Evolutionary conservation across 768 basidiomycete species (phyloP).

Genomic region (Suillus luteus): DNA sequence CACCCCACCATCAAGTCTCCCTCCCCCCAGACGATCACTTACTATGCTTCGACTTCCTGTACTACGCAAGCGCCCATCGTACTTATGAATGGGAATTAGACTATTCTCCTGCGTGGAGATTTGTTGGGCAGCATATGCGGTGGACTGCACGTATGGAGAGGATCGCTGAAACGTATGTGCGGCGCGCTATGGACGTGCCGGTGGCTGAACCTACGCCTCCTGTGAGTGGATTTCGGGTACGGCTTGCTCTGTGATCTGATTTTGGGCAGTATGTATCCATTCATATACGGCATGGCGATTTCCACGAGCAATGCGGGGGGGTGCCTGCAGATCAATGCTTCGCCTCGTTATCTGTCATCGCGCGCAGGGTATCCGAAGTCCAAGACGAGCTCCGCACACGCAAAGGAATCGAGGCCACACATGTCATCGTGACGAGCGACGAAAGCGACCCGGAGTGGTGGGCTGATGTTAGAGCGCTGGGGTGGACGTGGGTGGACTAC

Average conservation of each 20-base stretch:
- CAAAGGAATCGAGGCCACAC: too few relatives aligned
- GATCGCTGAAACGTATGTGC: too few relatives aligned
- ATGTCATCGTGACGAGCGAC: too few relatives aligned
- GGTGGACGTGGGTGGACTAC: too few relatives aligned
- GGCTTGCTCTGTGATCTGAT: conserved; percentile 3
- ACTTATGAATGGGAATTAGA: conserved; percentile 27
- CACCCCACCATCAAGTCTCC: conserved; percentile 20
- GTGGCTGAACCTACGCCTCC: conserved; percentile 17
- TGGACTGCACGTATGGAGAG: too few relatives aligned
- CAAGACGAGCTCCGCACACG: too few relatives aligned
- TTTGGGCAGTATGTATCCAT: conserved; percentile 52
- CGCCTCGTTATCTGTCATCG: conserved; percentile 41
- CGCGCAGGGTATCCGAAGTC: too few relatives aligned
- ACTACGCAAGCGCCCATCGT: conserved; percentile 41
- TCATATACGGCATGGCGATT: conserved; percentile 60
- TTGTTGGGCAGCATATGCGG: too few relatives aligned
- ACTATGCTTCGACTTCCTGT: conserved; percentile 29
- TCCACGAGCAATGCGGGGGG: conserved; percentile 46
- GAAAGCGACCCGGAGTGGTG: too few relatives aligned
- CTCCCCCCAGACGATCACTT: conserved; percentile 26
- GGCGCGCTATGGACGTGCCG: too few relatives aligned
- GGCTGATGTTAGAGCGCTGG: too few relatives aligned
- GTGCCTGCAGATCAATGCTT: conserved; percentile 48
- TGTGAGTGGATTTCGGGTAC: conserved; percentile 33
- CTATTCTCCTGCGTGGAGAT: too few relatives aligned